These are phyloP conservation scores for Nephelium lappaceum DNA, from an alignment of 345 rosid genomes.

Conservation along the genomic window DNA sequence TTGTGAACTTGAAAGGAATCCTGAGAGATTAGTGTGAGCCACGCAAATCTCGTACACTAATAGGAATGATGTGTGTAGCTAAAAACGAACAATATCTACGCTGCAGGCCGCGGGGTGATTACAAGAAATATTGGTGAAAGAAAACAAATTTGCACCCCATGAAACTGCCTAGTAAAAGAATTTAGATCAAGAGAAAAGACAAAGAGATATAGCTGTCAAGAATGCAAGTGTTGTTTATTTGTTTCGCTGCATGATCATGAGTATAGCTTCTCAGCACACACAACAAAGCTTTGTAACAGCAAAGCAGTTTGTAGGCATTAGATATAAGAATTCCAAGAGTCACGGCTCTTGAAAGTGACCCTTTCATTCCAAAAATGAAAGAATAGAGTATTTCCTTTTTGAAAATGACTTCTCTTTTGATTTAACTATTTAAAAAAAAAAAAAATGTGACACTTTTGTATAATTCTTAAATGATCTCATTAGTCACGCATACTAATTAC, in stretches of 20 bases:
- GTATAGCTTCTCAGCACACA: not conserved
- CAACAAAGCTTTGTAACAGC: slow-evolving; percentile 1
- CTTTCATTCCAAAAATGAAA: slow-evolving; percentile 12
- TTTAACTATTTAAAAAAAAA: not conserved
- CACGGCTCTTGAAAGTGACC: slow-evolving; percentile 21
- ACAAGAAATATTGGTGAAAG: too few relatives aligned
- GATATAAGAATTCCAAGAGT: not conserved
- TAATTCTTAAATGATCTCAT: too few relatives aligned
- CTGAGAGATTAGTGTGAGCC: not conserved
- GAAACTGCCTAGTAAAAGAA: not conserved
- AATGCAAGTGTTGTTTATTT: slow-evolving; percentile 14
- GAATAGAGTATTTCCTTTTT: slow-evolving; percentile 7
- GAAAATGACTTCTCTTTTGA: slow-evolving; percentile 13
- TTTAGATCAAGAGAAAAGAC: slow-evolving; percentile 11
- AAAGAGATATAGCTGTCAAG: slow-evolving; percentile 24
- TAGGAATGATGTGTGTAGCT: not conserved
- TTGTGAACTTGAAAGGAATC: too few relatives aligned
- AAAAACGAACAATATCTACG: not conserved
- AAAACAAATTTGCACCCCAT: too few relatives aligned
- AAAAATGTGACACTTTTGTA: not conserved
- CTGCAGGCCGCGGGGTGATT: too few relatives aligned
- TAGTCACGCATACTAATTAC: not conserved
- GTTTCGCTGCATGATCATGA: slow-evolving; percentile 14
- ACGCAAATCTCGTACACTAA: not conserved
- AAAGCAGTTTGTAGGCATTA: slow-evolving; percentile 18